Percentiles rank a stretch among this genome's conserved stretches.
Evolutionary conservation across 306 rosid species (phyloP).

Genomic region (Castanea mollissima): DNA sequence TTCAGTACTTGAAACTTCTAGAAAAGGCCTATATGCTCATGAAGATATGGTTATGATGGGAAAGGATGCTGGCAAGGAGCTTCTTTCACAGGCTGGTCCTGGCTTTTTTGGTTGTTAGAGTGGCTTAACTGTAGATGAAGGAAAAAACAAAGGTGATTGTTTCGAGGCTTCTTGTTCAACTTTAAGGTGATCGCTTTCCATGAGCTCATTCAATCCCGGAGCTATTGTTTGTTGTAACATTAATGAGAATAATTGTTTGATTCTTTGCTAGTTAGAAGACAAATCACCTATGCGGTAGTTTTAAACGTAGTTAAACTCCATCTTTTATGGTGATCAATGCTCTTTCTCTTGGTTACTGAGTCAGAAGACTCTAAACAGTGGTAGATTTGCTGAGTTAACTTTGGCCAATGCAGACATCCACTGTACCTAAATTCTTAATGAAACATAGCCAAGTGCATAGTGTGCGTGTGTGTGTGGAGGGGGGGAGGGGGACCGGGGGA

Average conservation of each 20-base stretch:
- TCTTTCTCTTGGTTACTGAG: neutral
- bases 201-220: neutral
- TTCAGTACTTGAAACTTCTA: slow-evolving; percentile 76
- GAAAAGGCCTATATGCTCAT: slow-evolving; percentile 58
- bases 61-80: slow-evolving; percentile 85
- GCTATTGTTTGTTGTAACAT: slow-evolving; percentile 1
- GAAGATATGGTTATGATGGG: slow-evolving; percentile 82
- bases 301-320: neutral
- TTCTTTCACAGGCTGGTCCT: slow-evolving; percentile 77
- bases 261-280: slow-evolving; percentile 18
- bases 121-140: neutral
- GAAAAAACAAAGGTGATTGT: neutral
- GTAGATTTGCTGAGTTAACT: no score
- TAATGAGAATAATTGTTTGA: slow-evolving; percentile 2
- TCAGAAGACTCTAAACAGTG: no score
- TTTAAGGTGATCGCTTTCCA: slow-evolving; percentile 8
- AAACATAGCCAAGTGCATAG: no score
- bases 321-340: neutral
- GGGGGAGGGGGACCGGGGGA: no score
- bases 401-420: no score
- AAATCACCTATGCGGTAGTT: neutral
- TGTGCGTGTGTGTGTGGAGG: no score
- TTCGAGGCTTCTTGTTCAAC: neutral
- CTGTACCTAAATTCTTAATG: no score
- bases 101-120: slow-evolving; percentile 60